Percentiles rank a stretch among this genome's conserved stretches.
These are phyloP conservation scores for Bocquillonia castaneifolia DNA, from an alignment of 441 rosid species.

Conservation along the genomic window DNA sequence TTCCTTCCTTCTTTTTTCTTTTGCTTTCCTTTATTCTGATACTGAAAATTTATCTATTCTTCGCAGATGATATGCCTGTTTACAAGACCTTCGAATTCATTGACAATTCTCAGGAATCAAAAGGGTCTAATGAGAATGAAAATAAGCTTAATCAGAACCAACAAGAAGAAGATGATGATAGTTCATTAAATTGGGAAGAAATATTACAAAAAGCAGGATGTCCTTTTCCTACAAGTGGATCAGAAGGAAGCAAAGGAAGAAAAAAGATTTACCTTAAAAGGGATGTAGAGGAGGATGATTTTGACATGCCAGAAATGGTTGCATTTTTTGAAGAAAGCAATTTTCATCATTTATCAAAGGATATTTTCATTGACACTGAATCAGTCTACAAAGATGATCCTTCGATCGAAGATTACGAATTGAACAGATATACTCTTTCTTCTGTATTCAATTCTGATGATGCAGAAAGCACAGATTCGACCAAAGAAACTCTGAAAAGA, in stretches of 20 bases:
- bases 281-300: slow-evolving; percentile 10
- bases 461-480: slow-evolving; percentile 4
- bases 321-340: slow-evolving; percentile 28
- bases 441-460: background rate
- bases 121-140: slow-evolving; percentile 11
- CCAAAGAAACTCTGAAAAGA: slow-evolving; percentile 9
- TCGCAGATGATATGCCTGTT: slow-evolving; percentile 12
- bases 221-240: background rate
- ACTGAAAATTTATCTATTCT: no score
- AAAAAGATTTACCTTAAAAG: slow-evolving; percentile 7
- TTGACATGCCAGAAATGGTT: slow-evolving; percentile 30
- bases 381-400: background rate
- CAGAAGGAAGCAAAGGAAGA: slow-evolving; percentile 15
- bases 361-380: slow-evolving; percentile 6
- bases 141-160: background rate
- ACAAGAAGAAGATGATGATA: slow-evolving; percentile 5
- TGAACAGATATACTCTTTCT: background rate
- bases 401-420: background rate
- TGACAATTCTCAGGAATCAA: slow-evolving; percentile 15
- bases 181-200: slow-evolving; percentile 8
- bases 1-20: background rate
- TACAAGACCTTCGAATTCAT: slow-evolving; percentile 26
- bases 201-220: background rate
- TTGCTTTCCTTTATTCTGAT: background rate
- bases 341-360: slow-evolving; percentile 21